Evolutionary conservation across 2,329 filamentous ascomycete species (phyloP).

Genomic region (Colletotrichum destructivum): DNA sequence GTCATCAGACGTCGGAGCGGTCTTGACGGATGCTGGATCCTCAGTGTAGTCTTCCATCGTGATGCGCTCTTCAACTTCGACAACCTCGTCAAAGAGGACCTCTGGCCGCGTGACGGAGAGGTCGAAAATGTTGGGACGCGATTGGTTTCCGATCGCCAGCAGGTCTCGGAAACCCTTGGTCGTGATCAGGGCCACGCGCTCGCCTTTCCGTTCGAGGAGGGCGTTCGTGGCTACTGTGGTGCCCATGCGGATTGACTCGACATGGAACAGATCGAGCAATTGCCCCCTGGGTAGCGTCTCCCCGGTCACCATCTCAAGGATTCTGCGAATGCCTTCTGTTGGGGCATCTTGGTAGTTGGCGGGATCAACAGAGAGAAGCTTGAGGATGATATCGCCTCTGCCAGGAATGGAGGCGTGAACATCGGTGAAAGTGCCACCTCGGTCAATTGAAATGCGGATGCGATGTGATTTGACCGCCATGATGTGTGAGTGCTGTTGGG

Average conservation of each 20-base stretch:
- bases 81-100: slow-evolving; percentile 77
- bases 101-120: slow-evolving; percentile 78
- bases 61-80: slow-evolving; percentile 83
- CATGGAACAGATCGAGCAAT: slow-evolving; percentile 52
- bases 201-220: slow-evolving; percentile 81
- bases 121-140: slow-evolving; percentile 81
- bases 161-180: slow-evolving; percentile 82
- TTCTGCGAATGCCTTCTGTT: slow-evolving; percentile 77
- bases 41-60: slow-evolving; percentile 82
- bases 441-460: slow-evolving; percentile 52
- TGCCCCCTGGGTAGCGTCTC: slow-evolving; percentile 52
- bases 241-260: slow-evolving; percentile 83
- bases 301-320: slow-evolving; percentile 53
- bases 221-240: slow-evolving; percentile 86
- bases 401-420: slow-evolving; percentile 77
- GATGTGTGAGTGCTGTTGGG: slow-evolving; percentile 16
- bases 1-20: slow-evolving; percentile 56
- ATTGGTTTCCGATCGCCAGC: slow-evolving; percentile 81
- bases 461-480: slow-evolving; percentile 48
- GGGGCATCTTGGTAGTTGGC: slow-evolving; percentile 82
- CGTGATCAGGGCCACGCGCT: slow-evolving; percentile 78
- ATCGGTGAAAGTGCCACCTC: slow-evolving; percentile 75
- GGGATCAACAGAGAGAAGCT: slow-evolving; percentile 80
- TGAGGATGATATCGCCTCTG: slow-evolving; percentile 78
- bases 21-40: slow-evolving; percentile 71